These are phyloP conservation scores for Hymenoscyphus repandus DNA, from an alignment of 2,329 filamentous ascomycete genomes.

Conservation along the genomic window DNA sequence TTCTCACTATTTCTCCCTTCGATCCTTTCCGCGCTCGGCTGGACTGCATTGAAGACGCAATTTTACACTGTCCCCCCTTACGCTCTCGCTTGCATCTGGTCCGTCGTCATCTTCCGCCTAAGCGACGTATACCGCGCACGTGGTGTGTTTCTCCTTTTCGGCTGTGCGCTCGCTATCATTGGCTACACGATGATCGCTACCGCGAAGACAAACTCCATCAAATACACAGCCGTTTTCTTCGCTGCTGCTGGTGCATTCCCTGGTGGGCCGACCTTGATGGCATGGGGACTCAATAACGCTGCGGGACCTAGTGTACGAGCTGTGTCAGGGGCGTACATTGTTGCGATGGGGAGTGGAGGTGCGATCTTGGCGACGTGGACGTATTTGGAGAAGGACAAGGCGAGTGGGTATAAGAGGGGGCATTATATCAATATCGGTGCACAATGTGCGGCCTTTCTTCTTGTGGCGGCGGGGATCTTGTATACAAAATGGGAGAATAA, in stretches of 20 bases:
- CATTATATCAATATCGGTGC: constrained; percentile 41
- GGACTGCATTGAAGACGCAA: constrained; percentile 40
- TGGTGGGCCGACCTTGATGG: constrained; percentile 40
- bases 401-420: constrained; percentile 29
- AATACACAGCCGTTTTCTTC: constrained; percentile 40
- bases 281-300: constrained; percentile 43
- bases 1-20: constrained; percentile 48
- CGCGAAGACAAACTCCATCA: constrained; percentile 26
- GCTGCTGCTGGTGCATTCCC: constrained; percentile 40
- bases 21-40: constrained; percentile 12
- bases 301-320: constrained; percentile 40
- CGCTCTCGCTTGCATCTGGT: constrained; percentile 57
- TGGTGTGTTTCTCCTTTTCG: constrained; percentile 44
- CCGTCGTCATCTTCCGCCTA: constrained; percentile 40
- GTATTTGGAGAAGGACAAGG: constrained; percentile 34
- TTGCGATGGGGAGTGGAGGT: constrained; percentile 38
- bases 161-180: constrained; percentile 15
- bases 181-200: constrained; percentile 36
- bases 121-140: constrained; percentile 47
- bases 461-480: constrained; percentile 34
- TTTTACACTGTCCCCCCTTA: constrained; percentile 44
- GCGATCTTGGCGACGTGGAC: constrained; percentile 43
- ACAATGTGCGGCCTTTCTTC: constrained; percentile 32
- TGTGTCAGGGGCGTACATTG: constrained; percentile 14
- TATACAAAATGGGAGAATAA: constrained; percentile 42